These are phyloP conservation scores for Chrysophaeum taylorii DNA, from an alignment of 352 stramenopile species.

Conservation along the genomic window DNA sequence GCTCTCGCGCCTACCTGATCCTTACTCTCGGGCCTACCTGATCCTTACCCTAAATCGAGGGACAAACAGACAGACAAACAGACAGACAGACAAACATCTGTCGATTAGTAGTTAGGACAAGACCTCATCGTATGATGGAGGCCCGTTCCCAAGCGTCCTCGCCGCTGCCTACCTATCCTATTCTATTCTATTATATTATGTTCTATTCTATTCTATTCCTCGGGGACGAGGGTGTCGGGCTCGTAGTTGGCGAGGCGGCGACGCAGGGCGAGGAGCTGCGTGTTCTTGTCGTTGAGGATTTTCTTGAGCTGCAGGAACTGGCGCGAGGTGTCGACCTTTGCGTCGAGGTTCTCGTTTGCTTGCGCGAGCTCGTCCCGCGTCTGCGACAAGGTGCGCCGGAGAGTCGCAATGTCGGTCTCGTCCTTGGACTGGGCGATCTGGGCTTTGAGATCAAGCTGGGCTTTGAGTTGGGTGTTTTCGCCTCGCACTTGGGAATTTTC, in stretches of 20 bases:
- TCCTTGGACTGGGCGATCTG: neutral
- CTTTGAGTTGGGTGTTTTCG: neutral
- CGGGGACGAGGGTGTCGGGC: neutral
- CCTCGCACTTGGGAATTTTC: neutral
- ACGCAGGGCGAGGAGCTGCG: neutral
- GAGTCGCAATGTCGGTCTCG: neutral
- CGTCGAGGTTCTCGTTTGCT: neutral
- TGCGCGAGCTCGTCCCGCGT: neutral
- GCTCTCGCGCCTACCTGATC: too few species aligned
- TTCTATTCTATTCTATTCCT: too few species aligned
- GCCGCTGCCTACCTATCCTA: too few species aligned
- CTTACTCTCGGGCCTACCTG: too few species aligned
- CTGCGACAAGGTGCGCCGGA: neutral
- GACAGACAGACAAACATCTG: too few species aligned
- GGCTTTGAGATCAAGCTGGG: neutral
- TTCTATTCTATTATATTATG: too few species aligned
- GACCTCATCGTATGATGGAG: too few species aligned
- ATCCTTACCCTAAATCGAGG: too few species aligned
- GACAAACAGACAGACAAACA: too few species aligned
- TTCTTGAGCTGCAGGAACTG: neutral
- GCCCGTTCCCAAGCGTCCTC: too few species aligned
- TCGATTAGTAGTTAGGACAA: too few species aligned
- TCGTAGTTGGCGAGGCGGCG: neutral
- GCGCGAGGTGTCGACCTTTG: neutral
- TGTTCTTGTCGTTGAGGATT: neutral